Percentiles rank a stretch among this genome's conserved stretches.
Conservation (phyloP, 2,329 filamentous ascomycete genomes). For the Alternaria longipes region DNA sequence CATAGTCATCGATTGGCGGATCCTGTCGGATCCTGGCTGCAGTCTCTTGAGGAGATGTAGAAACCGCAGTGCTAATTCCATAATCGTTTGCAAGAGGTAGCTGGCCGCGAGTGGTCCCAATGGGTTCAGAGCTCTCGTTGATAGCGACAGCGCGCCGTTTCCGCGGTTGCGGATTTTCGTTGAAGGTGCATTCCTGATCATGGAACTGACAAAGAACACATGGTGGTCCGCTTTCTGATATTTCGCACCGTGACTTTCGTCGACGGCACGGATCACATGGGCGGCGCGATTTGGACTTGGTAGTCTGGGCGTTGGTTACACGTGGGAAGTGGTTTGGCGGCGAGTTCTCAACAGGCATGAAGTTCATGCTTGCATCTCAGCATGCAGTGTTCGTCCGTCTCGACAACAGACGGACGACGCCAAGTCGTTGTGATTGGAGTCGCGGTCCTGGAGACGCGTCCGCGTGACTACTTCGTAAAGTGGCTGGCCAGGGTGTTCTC, state of each 20-base stretch:
- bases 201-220: conserved; percentile 74
- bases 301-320: conserved; percentile 9
- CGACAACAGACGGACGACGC: not conserved
- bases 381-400: not conserved
- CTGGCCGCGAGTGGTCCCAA: not conserved
- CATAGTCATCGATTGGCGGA: conserved; percentile 44
- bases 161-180: conserved; percentile 71
- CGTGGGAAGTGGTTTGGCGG: conserved; percentile 22
- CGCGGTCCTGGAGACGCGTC: not conserved
- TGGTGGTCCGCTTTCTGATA: conserved; percentile 69
- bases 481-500: not conserved
- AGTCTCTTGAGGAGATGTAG: conserved; percentile 20
- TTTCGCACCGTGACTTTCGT: conserved; percentile 72
- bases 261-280: conserved; percentile 74
- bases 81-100: conserved; percentile 4
- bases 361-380: conserved; percentile 24
- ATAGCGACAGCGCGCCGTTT: conserved; percentile 66
- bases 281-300: conserved; percentile 45
- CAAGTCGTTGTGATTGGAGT: not conserved
- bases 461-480: not conserved
- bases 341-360: conserved; percentile 23
- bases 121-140: conserved; percentile 15
- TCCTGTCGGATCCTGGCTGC: conserved; percentile 33
- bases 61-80: not conserved
- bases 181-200: conserved; percentile 73